Evolutionary conservation across 495 filamentous ascomycete species (phyloP), one percentile per base, ranked within the genome.

Genomic region (Penicillium arizonense): DNA sequence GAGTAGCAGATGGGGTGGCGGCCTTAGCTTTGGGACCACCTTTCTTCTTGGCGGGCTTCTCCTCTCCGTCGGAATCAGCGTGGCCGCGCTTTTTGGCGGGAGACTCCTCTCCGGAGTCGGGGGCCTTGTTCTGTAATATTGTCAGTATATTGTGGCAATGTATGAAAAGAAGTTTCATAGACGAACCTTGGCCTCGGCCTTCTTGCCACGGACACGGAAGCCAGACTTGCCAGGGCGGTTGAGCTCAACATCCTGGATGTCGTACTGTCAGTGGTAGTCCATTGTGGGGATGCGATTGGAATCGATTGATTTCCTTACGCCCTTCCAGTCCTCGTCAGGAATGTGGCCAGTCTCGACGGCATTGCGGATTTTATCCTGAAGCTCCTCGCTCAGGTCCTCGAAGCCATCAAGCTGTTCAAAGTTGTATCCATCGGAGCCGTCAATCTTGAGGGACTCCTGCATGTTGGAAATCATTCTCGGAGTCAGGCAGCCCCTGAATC

Each of bases 401-500:
- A 74, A 89, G 44, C 90, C 90, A 68, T 93, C 87, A 35, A 90
- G 47, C 33, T 62, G 44, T 26, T 77, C 67, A 54, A 69, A 73
- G 16, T 80, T 57, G 18, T 58, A 63, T 18, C 71, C 72, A 5
- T 71, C 60, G 5, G 47, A 61, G 20, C 54, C 45, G 24, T 58
- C 50, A 16, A 32, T 30, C 12, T 61, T 64, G 16, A 61, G 62
- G 40, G 82, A 65, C 5, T 45, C 41, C 3, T 80, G 73, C 28
- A 77, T 57, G 55, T 87, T 84, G 36, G 56, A 23, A 48, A 93
- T 71, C 44, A 82, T 72, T 24, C 69, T 64, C 2, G 88, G 87
- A 8, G 89, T 91, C 32, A 86, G 78, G 51, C 90, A 95, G n/a
- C 89, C 90, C 89, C 89, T 92, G 23, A 13, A 3, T 7, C 30